These are phyloP conservation scores for Murraya paniculata DNA, from an alignment of 345 rosid species.

Conservation along the genomic window DNA sequence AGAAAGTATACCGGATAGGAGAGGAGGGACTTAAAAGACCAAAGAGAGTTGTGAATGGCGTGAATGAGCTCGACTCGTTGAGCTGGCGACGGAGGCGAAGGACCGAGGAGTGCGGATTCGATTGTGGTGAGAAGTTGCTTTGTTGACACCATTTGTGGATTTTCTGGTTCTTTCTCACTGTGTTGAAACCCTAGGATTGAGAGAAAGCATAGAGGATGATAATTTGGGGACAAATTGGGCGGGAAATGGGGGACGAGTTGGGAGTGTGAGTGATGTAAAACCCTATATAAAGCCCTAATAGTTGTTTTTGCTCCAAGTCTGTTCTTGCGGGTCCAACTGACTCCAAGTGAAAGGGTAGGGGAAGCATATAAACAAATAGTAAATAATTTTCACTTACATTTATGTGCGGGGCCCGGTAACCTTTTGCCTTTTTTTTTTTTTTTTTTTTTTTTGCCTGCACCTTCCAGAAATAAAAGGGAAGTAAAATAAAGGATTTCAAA, in stretches of 20 bases:
- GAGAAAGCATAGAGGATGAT: neutral
- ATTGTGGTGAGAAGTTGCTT: conserved; percentile 63
- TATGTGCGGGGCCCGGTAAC: too few relatives aligned
- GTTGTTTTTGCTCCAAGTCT: too few relatives aligned
- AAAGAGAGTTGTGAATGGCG: conserved; percentile 64
- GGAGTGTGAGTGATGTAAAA: neutral
- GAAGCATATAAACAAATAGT: too few relatives aligned
- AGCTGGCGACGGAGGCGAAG: conserved; percentile 63
- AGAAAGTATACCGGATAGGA: conserved; percentile 53
- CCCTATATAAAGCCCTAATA: conserved; percentile 21
- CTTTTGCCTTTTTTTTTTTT: too few relatives aligned
- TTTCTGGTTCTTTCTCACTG: neutral
- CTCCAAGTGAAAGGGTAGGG: neutral
- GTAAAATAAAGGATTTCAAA: too few relatives aligned
- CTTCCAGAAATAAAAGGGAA: too few relatives aligned
- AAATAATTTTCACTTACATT: too few relatives aligned
- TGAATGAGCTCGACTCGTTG: conserved; percentile 77
- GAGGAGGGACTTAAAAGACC: conserved; percentile 68
- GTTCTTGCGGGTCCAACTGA: neutral
- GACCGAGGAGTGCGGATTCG: conserved; percentile 64
- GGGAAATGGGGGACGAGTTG: conserved; percentile 11
- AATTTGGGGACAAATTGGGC: neutral
- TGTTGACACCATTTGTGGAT: conserved; percentile 56
- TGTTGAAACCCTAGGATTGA: conserved; percentile 10
- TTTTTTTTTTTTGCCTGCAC: too few relatives aligned